phyloP scores from a whole-genome alignment of 345 rosid species.

The Cardamine occulta region DNA sequence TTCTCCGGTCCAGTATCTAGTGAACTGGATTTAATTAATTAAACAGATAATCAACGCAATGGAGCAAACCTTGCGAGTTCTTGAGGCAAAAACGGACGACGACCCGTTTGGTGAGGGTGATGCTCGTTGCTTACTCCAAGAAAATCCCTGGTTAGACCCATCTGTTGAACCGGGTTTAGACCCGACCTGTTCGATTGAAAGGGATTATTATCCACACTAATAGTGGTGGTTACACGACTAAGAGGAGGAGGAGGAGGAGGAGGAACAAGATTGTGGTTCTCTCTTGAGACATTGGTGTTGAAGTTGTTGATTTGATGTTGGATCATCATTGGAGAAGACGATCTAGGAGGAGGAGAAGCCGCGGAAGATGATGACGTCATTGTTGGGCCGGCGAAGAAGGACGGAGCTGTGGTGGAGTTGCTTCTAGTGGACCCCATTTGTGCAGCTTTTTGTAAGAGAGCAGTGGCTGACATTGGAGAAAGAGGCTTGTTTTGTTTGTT shows the following conservation, averaged over 20 bases:
- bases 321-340: constrained; percentile 43
- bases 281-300: constrained; percentile 32
- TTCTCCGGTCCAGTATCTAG: background rate
- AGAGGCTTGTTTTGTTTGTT: constrained; percentile 48
- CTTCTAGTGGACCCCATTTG: constrained; percentile 91
- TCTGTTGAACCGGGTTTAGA: constrained; percentile 50
- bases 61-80: constrained; percentile 81
- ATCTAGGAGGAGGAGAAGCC: constrained; percentile 45
- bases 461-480: constrained; percentile 86
- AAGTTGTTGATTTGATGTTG: constrained; percentile 42
- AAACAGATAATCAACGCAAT: constrained; percentile 46
- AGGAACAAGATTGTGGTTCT: constrained; percentile 45
- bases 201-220: constrained; percentile 28
- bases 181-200: constrained; percentile 37
- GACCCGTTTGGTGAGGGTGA: constrained; percentile 45
- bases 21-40: background rate
- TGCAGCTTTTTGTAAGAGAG: constrained; percentile 92
- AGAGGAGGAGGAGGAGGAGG: constrained; percentile 28
- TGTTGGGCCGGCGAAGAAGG: constrained; percentile 49
- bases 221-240: constrained; percentile 32
- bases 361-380: constrained; percentile 56
- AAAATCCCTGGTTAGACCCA: constrained; percentile 73
- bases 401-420: constrained; percentile 50
- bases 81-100: constrained; percentile 57
- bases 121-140: constrained; percentile 71